phyloP scores from a whole-genome alignment of 2,329 filamentous ascomycete species.

The Geoglossum cookeanum region DNA sequence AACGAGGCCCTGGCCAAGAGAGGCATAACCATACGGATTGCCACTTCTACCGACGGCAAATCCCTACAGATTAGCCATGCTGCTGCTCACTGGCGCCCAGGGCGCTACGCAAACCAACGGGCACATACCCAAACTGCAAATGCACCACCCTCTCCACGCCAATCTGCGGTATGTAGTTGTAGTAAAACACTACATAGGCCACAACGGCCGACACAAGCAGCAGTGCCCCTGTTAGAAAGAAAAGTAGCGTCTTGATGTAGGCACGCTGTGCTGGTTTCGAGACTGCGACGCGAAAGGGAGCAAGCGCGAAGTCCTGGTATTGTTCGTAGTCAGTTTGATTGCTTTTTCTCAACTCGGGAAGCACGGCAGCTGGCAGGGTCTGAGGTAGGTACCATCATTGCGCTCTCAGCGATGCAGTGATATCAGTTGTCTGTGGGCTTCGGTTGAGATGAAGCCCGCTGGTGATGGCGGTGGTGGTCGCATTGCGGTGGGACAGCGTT shows the following conservation, averaged over 20 bases:
- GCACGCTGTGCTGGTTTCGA: conserved; percentile 44
- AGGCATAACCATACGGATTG: conserved; percentile 32
- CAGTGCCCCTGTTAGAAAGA: conserved; percentile 30
- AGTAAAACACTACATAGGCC: conserved; percentile 49
- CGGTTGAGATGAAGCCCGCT: not conserved
- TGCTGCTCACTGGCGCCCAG: not conserved
- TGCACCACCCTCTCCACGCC: conserved; percentile 42
- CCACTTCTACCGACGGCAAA: conserved; percentile 18
- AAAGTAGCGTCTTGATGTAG: conserved; percentile 40
- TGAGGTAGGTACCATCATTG: not conserved
- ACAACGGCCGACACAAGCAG: conserved; percentile 38
- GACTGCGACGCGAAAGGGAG: conserved; percentile 33
- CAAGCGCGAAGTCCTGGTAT: conserved; percentile 30
- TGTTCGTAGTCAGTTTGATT: not conserved
- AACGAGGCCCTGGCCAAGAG: conserved; percentile 36
- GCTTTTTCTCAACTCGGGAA: not conserved
- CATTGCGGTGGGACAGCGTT: not conserved
- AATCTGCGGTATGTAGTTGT: conserved; percentile 46
- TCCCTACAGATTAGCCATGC: not conserved
- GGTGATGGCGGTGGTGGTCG: not conserved
- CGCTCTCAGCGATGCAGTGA: not conserved
- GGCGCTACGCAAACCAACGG: conserved; percentile 1
- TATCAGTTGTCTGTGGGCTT: not conserved
- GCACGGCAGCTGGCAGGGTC: not conserved
- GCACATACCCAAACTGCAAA: conserved; percentile 41